These are phyloP conservation scores for Penicillium fuscoglaucum DNA, from an alignment of 2,329 filamentous ascomycete species.

Conservation along the genomic window DNA sequence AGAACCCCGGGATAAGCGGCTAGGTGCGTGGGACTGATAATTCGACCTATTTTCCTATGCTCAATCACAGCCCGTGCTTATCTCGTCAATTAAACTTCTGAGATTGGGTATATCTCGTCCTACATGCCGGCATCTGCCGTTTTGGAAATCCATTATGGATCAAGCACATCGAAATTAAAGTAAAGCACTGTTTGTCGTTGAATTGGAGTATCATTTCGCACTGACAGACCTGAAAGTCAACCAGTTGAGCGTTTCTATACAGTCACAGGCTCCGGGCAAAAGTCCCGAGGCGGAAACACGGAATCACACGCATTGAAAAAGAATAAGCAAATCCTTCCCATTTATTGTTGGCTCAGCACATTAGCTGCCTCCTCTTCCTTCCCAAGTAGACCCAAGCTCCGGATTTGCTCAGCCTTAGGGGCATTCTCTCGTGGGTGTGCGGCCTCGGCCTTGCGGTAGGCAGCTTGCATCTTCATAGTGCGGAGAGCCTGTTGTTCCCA, in stretches of 20 bases:
- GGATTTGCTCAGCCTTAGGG: conserved; percentile 81
- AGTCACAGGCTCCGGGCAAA: conserved; percentile 28
- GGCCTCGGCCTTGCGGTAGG: conserved; percentile 77
- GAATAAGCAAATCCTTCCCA: conserved; percentile 25
- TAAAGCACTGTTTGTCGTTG: conserved; percentile 13
- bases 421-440: conserved; percentile 75
- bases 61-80: neutral
- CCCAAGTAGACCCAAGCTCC: conserved; percentile 78
- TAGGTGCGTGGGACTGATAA: neutral
- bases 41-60: neutral
- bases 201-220: conserved; percentile 32
- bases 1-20: conserved; percentile 1
- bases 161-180: neutral
- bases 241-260: conserved; percentile 38
- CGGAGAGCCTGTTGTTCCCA: conserved; percentile 65
- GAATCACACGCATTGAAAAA: conserved; percentile 30
- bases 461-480: conserved; percentile 74
- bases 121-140: neutral
- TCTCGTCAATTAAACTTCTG: neutral
- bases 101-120: neutral
- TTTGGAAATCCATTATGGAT: neutral
- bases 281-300: conserved; percentile 28
- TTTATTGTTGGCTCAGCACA: conserved; percentile 42
- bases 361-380: conserved; percentile 78
- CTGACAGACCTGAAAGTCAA: conserved; percentile 18